These are phyloP conservation scores for Termitomyces sp. DNA, from an alignment of 768 basidiomycete genomes.

Conservation along the genomic window DNA sequence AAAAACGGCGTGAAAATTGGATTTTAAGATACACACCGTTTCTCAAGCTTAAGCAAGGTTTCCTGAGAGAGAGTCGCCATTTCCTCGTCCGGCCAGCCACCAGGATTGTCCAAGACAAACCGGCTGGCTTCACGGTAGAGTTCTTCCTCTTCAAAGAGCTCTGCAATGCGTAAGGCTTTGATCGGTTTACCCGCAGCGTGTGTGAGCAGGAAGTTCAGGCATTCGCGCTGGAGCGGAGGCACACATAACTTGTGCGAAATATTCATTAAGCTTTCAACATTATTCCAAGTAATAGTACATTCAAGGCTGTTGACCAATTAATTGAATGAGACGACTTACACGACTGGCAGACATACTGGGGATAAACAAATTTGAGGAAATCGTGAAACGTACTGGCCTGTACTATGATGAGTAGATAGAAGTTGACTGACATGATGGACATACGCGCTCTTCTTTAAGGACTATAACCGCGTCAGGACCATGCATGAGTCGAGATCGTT, in stretches of 20 bases:
- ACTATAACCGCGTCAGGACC: constrained; percentile 81
- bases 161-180: constrained; percentile 89
- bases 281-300: constrained; percentile 93
- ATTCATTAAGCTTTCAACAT: constrained; percentile 88
- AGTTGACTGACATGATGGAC: constrained; percentile 11
- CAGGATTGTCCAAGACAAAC: constrained; percentile 89
- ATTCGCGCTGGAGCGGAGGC: constrained; percentile 73
- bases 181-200: constrained; percentile 92
- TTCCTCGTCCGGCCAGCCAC: constrained; percentile 78
- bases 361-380: constrained; percentile 90
- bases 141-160: constrained; percentile 85
- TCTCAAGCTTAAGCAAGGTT: constrained; percentile 86
- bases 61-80: constrained; percentile 75
- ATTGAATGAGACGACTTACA: background rate
- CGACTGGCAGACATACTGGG: constrained; percentile 55
- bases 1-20: background rate
- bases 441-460: constrained; percentile 81
- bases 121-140: constrained; percentile 87
- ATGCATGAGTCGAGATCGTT: constrained; percentile 36
- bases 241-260: constrained; percentile 87
- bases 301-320: constrained; percentile 48
- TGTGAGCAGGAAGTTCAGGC: constrained; percentile 82
- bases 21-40: constrained; percentile 45
- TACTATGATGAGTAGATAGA: background rate
- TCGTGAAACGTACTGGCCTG: constrained; percentile 87